Conservation (phyloP, 495 filamentous ascomycete species). For the Trichoderma asperelloides region DNA sequence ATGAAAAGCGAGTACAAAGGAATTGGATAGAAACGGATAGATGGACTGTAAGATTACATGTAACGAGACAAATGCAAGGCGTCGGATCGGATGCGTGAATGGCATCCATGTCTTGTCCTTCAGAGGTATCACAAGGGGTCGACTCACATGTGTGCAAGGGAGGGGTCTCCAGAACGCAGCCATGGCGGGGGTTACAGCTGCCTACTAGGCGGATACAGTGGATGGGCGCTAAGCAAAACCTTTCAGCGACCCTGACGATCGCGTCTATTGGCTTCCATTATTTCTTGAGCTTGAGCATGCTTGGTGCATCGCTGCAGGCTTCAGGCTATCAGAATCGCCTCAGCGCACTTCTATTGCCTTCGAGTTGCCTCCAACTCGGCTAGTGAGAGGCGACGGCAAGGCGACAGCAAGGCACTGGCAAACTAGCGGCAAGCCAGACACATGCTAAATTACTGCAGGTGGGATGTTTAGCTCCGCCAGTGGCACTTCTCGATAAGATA, state of each 20-base stretch:
- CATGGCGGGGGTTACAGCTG: background rate
- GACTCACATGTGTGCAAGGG: background rate
- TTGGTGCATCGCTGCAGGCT: no score
- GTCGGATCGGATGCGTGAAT: background rate
- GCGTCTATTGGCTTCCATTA: no score
- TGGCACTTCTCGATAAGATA: conserved; percentile 3
- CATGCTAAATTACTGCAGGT: no score
- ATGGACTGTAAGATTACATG: conserved; percentile 7
- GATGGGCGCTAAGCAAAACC: background rate
- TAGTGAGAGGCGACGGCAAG: no score
- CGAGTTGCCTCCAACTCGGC: no score
- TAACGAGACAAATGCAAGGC: background rate
- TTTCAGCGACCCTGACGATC: no score
- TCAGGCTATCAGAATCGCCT: no score
- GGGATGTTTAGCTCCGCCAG: no score
- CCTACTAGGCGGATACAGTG: background rate
- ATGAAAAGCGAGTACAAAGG: background rate
- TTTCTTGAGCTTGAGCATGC: no score
- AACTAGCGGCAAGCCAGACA: no score
- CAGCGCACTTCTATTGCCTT: no score
- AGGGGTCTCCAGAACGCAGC: background rate
- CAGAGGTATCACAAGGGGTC: background rate
- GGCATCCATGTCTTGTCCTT: background rate
- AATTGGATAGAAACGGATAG: conserved; percentile 5
- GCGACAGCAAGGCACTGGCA: no score